Base-by-base conservation (phyloP, 805 yeast species). In the Candida morakotiae region DNA sequence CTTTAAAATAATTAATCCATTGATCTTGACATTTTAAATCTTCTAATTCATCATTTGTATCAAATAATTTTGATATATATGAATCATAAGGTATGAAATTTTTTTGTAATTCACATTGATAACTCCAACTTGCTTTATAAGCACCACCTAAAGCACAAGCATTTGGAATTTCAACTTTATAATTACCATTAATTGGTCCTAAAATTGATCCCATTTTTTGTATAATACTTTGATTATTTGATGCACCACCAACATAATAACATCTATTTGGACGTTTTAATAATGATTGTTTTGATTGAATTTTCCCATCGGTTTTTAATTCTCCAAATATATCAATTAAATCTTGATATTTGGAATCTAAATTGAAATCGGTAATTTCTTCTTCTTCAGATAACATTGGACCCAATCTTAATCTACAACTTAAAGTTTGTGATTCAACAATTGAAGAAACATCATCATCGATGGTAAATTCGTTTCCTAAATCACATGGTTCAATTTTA, bases 61-160 rank as follows among this genome's bases (percentile, higher is more conserved):
- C 64, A 48, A 75, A 77, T 15, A 60, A 50, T 11, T 47, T 43
- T 20, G 50, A 51, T 34, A 71, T 39, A 53, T 61, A 53, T 49
- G 63, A 48, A 70, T 61, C 60, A 53, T 67, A 81, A 66, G 39
- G 65, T 50, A 58, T 62, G 72, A 61, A 71, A 11, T 52, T 40
- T 8, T 48, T 48, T 14, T 50, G 45, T 17, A 39, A 23, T 42
- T 65, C 71, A 39, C 61, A 61, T 37, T 52, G 44, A 40, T 56
- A 60, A 26, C 86, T 75, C 94, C 94, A 87, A 33, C 81, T 66
- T 1, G 95, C 91, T 54, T 85, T 83, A 61, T 73, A 85, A 28
- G 94, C 91, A 3, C 96, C 95, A 18, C 96, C 96, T 24, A 86
- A 58, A 0, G 96, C 96, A 69, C 96, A 88, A 1, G 96, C 93